These are phyloP conservation scores for Kodamaea fukazawae DNA, from an alignment of 805 yeast species.

Conservation along the genomic window DNA sequence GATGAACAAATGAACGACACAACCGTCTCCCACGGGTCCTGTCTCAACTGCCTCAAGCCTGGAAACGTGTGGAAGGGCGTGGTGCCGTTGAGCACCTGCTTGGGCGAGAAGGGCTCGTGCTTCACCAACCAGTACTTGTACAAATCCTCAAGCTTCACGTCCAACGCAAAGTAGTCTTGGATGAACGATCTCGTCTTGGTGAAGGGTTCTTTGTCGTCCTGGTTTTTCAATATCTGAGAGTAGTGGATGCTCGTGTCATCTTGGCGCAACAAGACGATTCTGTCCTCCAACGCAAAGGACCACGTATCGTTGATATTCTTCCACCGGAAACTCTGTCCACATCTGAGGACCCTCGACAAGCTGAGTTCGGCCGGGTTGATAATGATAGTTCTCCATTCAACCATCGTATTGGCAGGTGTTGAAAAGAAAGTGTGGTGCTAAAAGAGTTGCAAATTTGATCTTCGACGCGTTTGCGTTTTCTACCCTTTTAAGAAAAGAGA, in stretches of 20 bases:
- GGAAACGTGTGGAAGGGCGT: slow-evolving; percentile 41
- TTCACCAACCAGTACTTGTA: slow-evolving; percentile 59
- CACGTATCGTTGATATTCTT: slow-evolving; percentile 59
- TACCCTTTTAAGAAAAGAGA: too few species aligned
- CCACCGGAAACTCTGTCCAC: slow-evolving; percentile 90
- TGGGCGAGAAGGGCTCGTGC: slow-evolving; percentile 61
- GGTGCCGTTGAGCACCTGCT: slow-evolving; percentile 38
- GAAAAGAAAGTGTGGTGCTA: too few species aligned
- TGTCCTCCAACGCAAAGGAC: slow-evolving; percentile 59
- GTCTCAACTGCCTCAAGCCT: slow-evolving; percentile 83
- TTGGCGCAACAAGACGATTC: slow-evolving; percentile 66
- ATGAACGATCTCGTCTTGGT: slow-evolving; percentile 45
- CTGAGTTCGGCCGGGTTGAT: slow-evolving; percentile 43
- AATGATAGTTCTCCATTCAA: slow-evolving; percentile 13
- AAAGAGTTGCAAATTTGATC: background rate
- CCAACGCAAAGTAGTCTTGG: slow-evolving; percentile 67
- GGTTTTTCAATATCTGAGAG: slow-evolving; percentile 33
- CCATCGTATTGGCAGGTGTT: too few species aligned
- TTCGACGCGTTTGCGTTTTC: background rate
- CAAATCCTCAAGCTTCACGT: slow-evolving; percentile 50
- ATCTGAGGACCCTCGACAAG: slow-evolving; percentile 65
- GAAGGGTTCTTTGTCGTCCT: slow-evolving; percentile 3
- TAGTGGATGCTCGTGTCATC: slow-evolving; percentile 51
- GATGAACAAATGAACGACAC: slow-evolving; percentile 90
- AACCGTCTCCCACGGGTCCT: slow-evolving; percentile 96